phyloP scores from a whole-genome alignment of 1,284 basidiomycete species.

The Phylloboletellus chloephorus region DNA sequence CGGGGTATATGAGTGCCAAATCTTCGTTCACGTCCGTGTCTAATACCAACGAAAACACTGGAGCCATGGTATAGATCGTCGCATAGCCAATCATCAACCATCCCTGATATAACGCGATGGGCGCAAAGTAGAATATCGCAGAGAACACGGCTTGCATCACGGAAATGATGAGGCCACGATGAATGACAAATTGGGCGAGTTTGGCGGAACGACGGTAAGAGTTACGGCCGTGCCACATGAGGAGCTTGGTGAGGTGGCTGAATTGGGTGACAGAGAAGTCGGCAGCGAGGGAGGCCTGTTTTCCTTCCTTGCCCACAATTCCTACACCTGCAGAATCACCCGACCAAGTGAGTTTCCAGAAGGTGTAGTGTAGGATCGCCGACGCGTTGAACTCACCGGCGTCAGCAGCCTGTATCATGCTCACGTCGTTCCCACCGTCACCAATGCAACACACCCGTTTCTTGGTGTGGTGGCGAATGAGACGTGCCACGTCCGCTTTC shows the following conservation, averaged over 20 bases:
- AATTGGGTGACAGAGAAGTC: constrained; percentile 98
- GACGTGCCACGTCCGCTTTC: constrained; percentile 93
- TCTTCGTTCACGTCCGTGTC: constrained; percentile 97
- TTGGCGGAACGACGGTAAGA: constrained; percentile 98
- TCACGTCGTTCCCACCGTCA: constrained; percentile 93
- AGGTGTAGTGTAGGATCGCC: not conserved
- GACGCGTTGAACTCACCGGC: constrained; percentile 59
- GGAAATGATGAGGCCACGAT: constrained; percentile 95
- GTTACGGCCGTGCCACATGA: constrained; percentile 96
- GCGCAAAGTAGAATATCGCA: constrained; percentile 97
- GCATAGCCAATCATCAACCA: constrained; percentile 99
- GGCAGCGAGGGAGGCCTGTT: constrained; percentile 95
- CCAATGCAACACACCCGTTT: constrained; percentile 98
- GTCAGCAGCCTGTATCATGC: constrained; percentile 94
- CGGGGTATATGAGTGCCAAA: constrained; percentile 91
- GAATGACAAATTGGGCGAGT: constrained; percentile 97
- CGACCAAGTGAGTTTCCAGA: constrained; percentile 1
- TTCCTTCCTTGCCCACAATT: constrained; percentile 98
- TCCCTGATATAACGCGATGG: constrained; percentile 96
- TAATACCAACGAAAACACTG: constrained; percentile 94
- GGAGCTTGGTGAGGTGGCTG: constrained; percentile 88
- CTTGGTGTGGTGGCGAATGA: constrained; percentile 86
- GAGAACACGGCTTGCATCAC: constrained; percentile 98
- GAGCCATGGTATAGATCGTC: constrained; percentile 97
- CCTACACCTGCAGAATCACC: constrained; percentile 68